phyloP scores from a whole-genome alignment of 2,329 filamentous ascomycete species.

The Penicillium sumatraense region DNA sequence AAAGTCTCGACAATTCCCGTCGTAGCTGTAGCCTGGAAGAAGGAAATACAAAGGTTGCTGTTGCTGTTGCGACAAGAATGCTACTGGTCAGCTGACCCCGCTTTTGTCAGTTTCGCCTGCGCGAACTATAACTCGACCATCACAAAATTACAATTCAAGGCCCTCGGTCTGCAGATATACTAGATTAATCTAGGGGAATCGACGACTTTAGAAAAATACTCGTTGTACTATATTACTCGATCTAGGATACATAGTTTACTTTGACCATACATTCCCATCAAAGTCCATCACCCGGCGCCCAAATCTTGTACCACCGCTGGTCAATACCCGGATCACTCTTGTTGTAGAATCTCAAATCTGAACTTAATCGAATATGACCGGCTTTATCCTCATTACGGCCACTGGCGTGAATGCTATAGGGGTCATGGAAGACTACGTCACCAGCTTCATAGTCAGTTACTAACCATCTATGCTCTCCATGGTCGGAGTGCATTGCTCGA shows the following conservation, averaged over 20 bases:
- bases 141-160: too few species aligned
- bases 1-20: background rate
- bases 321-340: slow-evolving; percentile 38
- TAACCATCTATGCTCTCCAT: slow-evolving; percentile 33
- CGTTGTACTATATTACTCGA: too few species aligned
- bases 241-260: too few species aligned
- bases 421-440: slow-evolving; percentile 51
- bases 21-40: background rate
- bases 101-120: background rate
- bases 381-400: slow-evolving; percentile 46
- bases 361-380: slow-evolving; percentile 46
- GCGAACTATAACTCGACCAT: background rate
- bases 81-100: background rate
- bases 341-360: slow-evolving; percentile 50
- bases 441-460: slow-evolving; percentile 44
- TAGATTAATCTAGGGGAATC: too few species aligned
- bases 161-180: too few species aligned
- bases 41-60: background rate
- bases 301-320: slow-evolving; percentile 42
- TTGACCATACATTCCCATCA: too few species aligned
- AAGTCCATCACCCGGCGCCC: slow-evolving; percentile 41
- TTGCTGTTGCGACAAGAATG: slow-evolving; percentile 1
- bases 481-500: slow-evolving; percentile 26
- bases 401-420: slow-evolving; percentile 48
- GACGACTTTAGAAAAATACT: too few species aligned